Base-by-base conservation (phyloP, 805 yeast genomes). In the Candida germanica region DNA sequence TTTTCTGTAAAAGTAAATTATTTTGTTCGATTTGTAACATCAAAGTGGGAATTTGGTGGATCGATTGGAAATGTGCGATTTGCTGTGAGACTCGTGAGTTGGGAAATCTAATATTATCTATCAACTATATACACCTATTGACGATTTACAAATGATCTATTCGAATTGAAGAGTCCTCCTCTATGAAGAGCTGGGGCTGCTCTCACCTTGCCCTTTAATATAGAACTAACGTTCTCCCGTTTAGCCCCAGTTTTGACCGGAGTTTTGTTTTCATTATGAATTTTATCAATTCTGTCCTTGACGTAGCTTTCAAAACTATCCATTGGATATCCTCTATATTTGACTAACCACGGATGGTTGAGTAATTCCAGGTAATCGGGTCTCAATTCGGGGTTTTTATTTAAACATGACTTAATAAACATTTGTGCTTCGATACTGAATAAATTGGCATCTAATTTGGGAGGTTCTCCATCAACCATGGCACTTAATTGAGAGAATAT, bases 381-480 rank as follows among this genome's bases (percentile, higher is more conserved):
- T 48, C 98, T 75, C 42, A 75, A 65, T 19, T 77, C 76, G 1
- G 98, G 95, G 37, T 75, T 75, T 61, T 91, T 93, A 50, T 80
- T 80, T 38, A 93, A 66, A 60, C 93, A 85, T 40, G 77, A 72
- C 9, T 70, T 69, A 8, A 91, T 95, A 58, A 93, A 93, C 45
- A 80, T 77, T 49, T 79, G 82, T 0, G 97, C 98, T 34, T 81
- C 83, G n/a, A 68, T 57, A 2, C 89, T 77, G 54, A 76, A 93
- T 48, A 61, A 64, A 34, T 60, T 74, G 2, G 69, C 61, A 12
- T 89, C 89, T 35, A 88, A 65, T 30, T 67, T 65, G n/a, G 96
- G 96, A n/a, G 96, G 87, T 18, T 84, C 88, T 8, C 95, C 96
- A 54, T 87, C 94, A n/a, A 93, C 97, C 51, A 93, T 93, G 3